Percentiles rank a stretch among this genome's conserved stretches.
Evolutionary conservation across 2,329 filamentous ascomycete genomes (phyloP).

Genomic region (Cryphonectria naterciae): DNA sequence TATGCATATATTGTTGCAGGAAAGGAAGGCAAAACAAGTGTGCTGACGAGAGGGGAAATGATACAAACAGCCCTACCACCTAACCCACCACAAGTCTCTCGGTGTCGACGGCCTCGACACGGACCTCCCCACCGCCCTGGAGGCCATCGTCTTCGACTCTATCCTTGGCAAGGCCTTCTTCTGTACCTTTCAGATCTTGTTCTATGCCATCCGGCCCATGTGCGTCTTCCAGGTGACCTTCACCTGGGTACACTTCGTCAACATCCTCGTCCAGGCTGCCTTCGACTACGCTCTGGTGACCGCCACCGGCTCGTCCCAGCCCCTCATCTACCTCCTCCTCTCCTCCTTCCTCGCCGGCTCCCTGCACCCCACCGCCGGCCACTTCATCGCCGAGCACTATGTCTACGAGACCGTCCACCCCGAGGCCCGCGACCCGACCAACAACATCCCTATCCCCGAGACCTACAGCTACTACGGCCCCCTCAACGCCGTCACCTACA

Average conservation of each 20-base stretch:
- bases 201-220: constrained; percentile 97
- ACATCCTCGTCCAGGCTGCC: constrained; percentile 73
- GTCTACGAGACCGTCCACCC: constrained; percentile 70
- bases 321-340: constrained; percentile 81
- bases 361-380: constrained; percentile 90
- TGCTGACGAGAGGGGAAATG: background rate
- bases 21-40: background rate
- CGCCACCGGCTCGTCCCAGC: constrained; percentile 58
- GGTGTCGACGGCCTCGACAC: constrained; percentile 96
- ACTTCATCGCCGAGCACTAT: constrained; percentile 99
- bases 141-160: constrained; percentile 92
- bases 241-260: constrained; percentile 82
- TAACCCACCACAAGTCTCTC: constrained; percentile 98
- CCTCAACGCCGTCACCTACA: constrained; percentile 92
- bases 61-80: constrained; percentile 77
- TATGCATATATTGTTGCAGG: too few species aligned
- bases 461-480: constrained; percentile 97
- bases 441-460: constrained; percentile 75
- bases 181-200: constrained; percentile 98
- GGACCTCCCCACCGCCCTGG: constrained; percentile 88
- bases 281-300: constrained; percentile 76
- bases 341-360: constrained; percentile 93
- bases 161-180: constrained; percentile 98
- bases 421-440: constrained; percentile 59
- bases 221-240: constrained; percentile 88